Evolutionary conservation across 208 protist genomes (phyloP), one percentile per base, ranked within the genome.

Genomic region (Trypanosoma melophagium): DNA sequence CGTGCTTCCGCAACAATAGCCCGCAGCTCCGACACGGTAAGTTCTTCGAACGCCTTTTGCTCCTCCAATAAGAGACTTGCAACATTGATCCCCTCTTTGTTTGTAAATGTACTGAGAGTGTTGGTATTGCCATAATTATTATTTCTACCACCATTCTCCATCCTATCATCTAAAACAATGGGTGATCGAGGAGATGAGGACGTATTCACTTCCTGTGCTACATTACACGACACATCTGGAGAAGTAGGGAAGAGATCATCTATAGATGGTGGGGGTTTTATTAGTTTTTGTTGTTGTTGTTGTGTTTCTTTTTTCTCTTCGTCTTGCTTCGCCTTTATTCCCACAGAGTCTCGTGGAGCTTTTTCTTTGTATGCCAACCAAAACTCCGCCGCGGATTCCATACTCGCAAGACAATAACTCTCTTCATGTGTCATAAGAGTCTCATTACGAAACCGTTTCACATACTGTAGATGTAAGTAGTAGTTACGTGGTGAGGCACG

Each of bases 381-480:
- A 66, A 92, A 95, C 21, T 79, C 47, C 21, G 70, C 64, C 0
- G 84, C 72, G 7, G 86, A 89, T 53, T 81, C 69, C 60, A 95
- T 41, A 35, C 73, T 90, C 0, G 89, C 76, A 12, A 93, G 71
- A 65, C 84, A 91, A 77, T 95, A 95, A 42, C 71, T 79, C 71
- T 93, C 89, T 64, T 93, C 80, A 0, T 67, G 40, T 16, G 76
- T 77, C 58, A 79, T 72, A 38, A 90, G 69, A 8, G 54, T 35
- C 0, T 54, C 53, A 35, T 57, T 62, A 49, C 86, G 81, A 57
- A 84, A 93, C 28, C 69, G 57, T 25, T 87, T 80, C 67, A 95
- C 85, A 66, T 87, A 95, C 40, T 25, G 44, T 7, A 95, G 67
- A 66, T 95, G 91, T 49, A 83, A 70, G 53, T 85, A 89, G 72